Evolutionary conservation across 257 asterid genomes (phyloP), one percentile per base, ranked within the genome.

Genomic region (Paulownia fortunei): DNA sequence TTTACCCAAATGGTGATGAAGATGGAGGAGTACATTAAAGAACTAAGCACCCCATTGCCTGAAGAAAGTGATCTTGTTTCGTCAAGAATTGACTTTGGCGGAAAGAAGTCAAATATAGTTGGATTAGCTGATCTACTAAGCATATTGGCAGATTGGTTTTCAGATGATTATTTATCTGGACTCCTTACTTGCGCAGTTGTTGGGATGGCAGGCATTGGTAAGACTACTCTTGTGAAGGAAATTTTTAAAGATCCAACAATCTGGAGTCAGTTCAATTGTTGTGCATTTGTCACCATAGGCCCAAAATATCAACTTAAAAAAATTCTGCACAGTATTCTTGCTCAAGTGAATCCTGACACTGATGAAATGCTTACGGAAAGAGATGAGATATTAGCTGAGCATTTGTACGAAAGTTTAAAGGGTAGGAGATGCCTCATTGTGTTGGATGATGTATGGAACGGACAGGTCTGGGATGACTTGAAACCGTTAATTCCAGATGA

Each of bases 161-260:
- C n/a, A n/a, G n/a, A n/a, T n/a, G n/a, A n/a, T n/a, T n/a, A n/a
- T n/a, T n/a, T n/a, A n/a, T n/a, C n/a, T n/a, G n/a, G n/a, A n/a
- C n/a, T n/a, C n/a, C n/a, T n/a, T n/a, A n/a, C n/a, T n/a, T n/a
- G n/a, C n/a, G n/a, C n/a, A n/a, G n/a, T n/a, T n/a, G n/a, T n/a
- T n/a, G n/a, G n/a, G 32, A 58, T 59, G 78, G 61, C 59, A 24
- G 78, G 70, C 13, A 73, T 73, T 10, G 78, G 78, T 8, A 73
- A 73, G 39, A 59, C 78, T n/a, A 58, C 46, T 42, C 27, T 73
- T 44, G 70, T 37, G 0, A 73, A 12, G 7, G 11, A 42, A 42
- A 6, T 73, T 8, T 73, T 7, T 26, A 36, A 24, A 41, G 78
- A 73, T 41, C 18, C 42, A 58, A 16, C 11, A 7, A 18, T 61